Conservation (phyloP, 164 flowering plant species). For the Vitis vinifera region DNA sequence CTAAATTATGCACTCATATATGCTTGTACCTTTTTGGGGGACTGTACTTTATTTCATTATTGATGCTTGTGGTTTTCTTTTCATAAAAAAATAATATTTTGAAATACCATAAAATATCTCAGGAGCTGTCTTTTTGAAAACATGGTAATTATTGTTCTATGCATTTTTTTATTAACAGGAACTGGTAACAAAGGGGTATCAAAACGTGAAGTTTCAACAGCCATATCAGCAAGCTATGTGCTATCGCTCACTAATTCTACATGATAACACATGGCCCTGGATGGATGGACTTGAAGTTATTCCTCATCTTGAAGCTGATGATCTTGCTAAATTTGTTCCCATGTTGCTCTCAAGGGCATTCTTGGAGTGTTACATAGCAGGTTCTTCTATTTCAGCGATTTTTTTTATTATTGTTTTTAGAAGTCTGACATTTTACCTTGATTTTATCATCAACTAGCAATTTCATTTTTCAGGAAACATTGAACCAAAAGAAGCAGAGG, state of each 20-base stretch:
- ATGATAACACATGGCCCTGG: slow-evolving; percentile 75
- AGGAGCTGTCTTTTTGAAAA: too few species aligned
- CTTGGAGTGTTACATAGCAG: slow-evolving; percentile 69
- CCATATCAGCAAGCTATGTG: slow-evolving; percentile 80
- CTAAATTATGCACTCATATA: too few species aligned
- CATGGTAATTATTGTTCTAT: background rate
- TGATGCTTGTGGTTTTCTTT: too few species aligned
- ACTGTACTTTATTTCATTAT: too few species aligned
- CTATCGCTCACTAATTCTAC: slow-evolving; percentile 58
- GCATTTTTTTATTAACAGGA: slow-evolving; percentile 42
- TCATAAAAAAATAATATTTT: too few species aligned
- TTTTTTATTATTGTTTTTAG: background rate
- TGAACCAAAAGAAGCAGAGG: slow-evolving; percentile 71
- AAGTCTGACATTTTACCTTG: background rate
- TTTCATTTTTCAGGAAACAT: slow-evolving; percentile 65
- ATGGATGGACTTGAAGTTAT: slow-evolving; percentile 66
- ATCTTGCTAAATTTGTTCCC: slow-evolving; percentile 52
- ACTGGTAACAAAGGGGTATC: slow-evolving; percentile 54
- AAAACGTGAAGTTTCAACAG: slow-evolving; percentile 74
- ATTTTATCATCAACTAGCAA: background rate
- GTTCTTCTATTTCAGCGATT: slow-evolving; percentile 22
- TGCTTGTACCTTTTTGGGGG: too few species aligned
- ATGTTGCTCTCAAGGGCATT: slow-evolving; percentile 61
- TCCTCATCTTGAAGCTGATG: slow-evolving; percentile 53
- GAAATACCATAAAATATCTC: too few species aligned